phyloP scores from a whole-genome alignment of 805 yeast species.

The Yarrowia keelungensis region DNA sequence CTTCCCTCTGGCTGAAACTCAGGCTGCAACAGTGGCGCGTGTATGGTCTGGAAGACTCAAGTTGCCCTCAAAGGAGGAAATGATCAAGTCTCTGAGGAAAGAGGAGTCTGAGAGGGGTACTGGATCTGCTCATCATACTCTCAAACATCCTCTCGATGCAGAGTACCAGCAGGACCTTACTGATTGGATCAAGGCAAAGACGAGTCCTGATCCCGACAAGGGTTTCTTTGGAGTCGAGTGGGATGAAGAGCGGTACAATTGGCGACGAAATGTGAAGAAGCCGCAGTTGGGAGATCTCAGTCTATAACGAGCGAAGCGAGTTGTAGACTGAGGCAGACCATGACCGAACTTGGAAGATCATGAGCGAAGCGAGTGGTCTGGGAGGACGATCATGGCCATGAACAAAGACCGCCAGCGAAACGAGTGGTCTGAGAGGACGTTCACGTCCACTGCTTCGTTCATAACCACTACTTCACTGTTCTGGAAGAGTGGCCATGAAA shows the following conservation, averaged over 20 bases:
- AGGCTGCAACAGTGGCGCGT: conserved; percentile 69
- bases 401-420: too few relatives aligned
- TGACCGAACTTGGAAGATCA: too few relatives aligned
- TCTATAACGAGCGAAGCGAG: neutral
- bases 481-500: too few relatives aligned
- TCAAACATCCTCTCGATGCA: conserved; percentile 64
- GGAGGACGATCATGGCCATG: too few relatives aligned
- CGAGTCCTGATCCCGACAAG: conserved; percentile 5
- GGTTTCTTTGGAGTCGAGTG: conserved; percentile 37
- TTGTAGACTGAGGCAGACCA: too few relatives aligned
- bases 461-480: too few relatives aligned
- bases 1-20: conserved; percentile 56
- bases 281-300: neutral
- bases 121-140: conserved; percentile 59
- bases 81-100: conserved; percentile 54
- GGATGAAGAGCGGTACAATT: conserved; percentile 18
- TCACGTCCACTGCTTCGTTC: too few relatives aligned
- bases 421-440: too few relatives aligned
- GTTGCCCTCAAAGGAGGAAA: conserved; percentile 59
- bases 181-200: conserved; percentile 14
- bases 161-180: conserved; percentile 51
- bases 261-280: conserved; percentile 16
- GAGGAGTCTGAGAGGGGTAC: conserved; percentile 56
- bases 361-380: too few relatives aligned
- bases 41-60: conserved; percentile 62